Base-by-base conservation (phyloP, 164 flowering plant genomes). In the Macadamia integrifolia region DNA sequence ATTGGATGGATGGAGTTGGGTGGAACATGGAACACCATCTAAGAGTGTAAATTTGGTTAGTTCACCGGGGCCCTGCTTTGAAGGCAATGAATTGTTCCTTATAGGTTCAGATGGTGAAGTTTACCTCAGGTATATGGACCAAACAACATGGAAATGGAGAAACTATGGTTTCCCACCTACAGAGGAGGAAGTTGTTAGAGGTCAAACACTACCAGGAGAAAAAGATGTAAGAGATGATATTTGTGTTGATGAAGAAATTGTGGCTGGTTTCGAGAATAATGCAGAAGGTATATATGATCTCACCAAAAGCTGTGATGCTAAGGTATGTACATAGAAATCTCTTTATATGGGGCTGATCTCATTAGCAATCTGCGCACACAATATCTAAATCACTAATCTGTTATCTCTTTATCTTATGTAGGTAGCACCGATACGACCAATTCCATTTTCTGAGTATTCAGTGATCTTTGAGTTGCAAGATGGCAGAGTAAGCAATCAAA, bases 31-130 rank as follows among this genome's bases (percentile, higher is more conserved):
- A 66, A 86, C 79, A 9, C 97, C 97, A 18, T 11, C 64, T 63
- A 82, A 68, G 67, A 78, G 74, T 71, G 93, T 88, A 56, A 80
- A 72, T 29, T 66, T 92, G 57, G 84, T 78, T 31, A 82, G 85
- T 60, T 78, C 96, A 57, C 90, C 93, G 9, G 93, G 98, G 3
- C 98, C 96, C 18, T 82, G 83, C 73, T 81, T 85, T 67, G 74
- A 81, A 44, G 85, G 87, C n/a, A 83, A 69, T 61, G 88, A 86
- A 58, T 66, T 92, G 70, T 83, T 92, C 69, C 44, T 89, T 77
- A 78, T 90, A 18, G 93, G 98, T 57, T 87, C 96, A 28, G 91
- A 92, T 78, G 98, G 92, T 30, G 79, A 81, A 42, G 92, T 88
- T 3, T 88, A 92, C 68, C 75, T 88, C 17, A 81, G 98, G 77